Conservation (phyloP, 495 filamentous ascomycete species). For the Aspergillus affinis region DNA sequence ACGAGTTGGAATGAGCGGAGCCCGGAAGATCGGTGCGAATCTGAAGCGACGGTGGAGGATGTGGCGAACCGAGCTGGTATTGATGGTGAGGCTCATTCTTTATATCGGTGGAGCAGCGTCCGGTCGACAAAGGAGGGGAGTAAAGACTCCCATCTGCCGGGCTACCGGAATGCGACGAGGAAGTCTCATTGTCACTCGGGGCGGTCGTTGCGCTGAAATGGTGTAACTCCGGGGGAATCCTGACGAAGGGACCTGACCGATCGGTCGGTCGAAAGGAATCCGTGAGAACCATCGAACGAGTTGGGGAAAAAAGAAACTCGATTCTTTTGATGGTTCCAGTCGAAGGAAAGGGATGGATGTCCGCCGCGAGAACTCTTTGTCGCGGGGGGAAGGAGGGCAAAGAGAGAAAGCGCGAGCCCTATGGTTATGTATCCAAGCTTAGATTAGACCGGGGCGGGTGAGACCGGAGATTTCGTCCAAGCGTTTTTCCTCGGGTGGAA, state of each 20-base stretch:
- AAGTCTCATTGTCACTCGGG: slow-evolving; percentile 22
- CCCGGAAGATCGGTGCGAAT: slow-evolving; percentile 42
- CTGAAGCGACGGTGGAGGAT: slow-evolving; percentile 38
- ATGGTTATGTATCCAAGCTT: slow-evolving; percentile 6
- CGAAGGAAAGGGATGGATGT: background rate
- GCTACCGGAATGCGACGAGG: slow-evolving; percentile 14
- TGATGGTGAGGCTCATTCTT: slow-evolving; percentile 16
- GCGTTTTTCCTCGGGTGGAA: slow-evolving; percentile 17
- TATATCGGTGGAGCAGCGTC: slow-evolving; percentile 5
- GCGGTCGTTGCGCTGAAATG: slow-evolving; percentile 15
- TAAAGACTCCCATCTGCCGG: slow-evolving; percentile 13
- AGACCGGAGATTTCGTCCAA: slow-evolving; percentile 16
- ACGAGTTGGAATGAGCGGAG: slow-evolving; percentile 27
- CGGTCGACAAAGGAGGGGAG: slow-evolving; percentile 10
- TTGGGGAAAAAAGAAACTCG: background rate
- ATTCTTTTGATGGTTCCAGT: background rate
- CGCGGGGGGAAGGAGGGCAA: background rate
- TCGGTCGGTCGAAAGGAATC: slow-evolving; percentile 27
- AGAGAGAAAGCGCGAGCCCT: slow-evolving; percentile 5
- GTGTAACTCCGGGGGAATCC: slow-evolving; percentile 22
- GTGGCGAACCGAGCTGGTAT: slow-evolving; percentile 4
- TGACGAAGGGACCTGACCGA: slow-evolving; percentile 23
- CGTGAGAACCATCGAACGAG: slow-evolving; percentile 28
- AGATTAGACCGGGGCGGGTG: slow-evolving; percentile 14
- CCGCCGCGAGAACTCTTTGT: background rate